A percentile compares a stretch with the other conserved stretches of the same genome.
Evolutionary conservation across 2,329 filamentous ascomycete genomes (phyloP).

Genomic region (Fusarium camptoceras): DNA sequence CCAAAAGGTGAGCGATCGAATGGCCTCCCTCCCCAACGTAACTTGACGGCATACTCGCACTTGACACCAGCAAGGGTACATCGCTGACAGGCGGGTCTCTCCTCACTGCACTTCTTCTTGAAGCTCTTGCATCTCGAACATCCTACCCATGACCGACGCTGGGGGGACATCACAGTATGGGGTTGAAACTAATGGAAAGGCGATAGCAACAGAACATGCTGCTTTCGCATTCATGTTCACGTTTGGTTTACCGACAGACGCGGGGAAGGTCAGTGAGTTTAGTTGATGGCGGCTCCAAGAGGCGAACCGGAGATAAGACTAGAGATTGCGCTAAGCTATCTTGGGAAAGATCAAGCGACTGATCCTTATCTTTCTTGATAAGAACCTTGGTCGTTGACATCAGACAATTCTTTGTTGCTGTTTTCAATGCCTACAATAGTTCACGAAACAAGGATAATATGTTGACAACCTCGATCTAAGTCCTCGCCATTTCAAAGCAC

Average conservation of each 20-base stretch:
- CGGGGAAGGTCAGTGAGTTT: conserved; percentile 9
- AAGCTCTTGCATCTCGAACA: conserved; percentile 39
- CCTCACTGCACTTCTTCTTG: conserved; percentile 40
- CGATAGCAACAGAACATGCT: conserved; percentile 14
- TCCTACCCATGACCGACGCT: conserved; percentile 41
- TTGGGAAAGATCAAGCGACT: conserved; percentile 23
- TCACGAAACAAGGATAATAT: not conserved
- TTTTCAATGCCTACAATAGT: not conserved
- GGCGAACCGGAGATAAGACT: conserved; percentile 13
- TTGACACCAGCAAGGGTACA: conserved; percentile 26
- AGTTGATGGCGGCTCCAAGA: conserved; percentile 11
- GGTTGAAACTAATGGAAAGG: not conserved
- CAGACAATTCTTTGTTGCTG: not conserved
- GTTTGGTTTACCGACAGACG: not conserved
- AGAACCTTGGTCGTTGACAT: not conserved
- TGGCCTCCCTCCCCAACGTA: conserved; percentile 34
- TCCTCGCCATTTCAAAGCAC: rapidly evolving
- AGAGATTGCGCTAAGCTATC: not conserved
- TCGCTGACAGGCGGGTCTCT: conserved; percentile 30
- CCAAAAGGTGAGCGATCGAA: conserved; percentile 35
- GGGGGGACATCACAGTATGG: conserved; percentile 29
- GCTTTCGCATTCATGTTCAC: conserved; percentile 18
- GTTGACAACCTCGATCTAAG: not conserved
- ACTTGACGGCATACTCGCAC: conserved; percentile 37
- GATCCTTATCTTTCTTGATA: conserved; percentile 8